These are phyloP conservation scores for Pseudogymnoascus sp. DNA, from an alignment of 2,329 filamentous ascomycete genomes.

Conservation along the genomic window DNA sequence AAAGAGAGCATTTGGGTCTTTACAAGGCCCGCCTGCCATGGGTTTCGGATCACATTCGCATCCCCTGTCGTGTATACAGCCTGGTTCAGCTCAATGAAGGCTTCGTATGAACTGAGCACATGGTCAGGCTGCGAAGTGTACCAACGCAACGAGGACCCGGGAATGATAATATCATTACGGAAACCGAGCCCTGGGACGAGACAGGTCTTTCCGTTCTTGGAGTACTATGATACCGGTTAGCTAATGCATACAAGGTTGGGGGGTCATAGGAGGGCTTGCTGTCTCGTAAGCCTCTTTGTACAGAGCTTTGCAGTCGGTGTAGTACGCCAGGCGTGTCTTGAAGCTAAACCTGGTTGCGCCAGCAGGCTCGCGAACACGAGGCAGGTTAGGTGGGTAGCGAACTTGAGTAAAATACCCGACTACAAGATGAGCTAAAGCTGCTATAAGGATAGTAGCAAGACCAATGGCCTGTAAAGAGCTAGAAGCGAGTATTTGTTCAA, in stretches of 20 bases:
- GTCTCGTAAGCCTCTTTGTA: slow-evolving; percentile 28
- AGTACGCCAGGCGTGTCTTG: slow-evolving; percentile 24
- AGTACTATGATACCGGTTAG: slow-evolving; percentile 27
- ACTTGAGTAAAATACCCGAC: background rate
- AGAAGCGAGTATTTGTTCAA: background rate
- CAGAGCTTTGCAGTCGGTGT: slow-evolving; percentile 25
- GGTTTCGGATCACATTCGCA: slow-evolving; percentile 27
- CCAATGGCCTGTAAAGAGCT: background rate
- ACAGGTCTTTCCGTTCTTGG: slow-evolving; percentile 35
- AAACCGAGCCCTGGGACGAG: slow-evolving; percentile 34
- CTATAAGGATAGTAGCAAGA: background rate
- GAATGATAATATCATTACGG: slow-evolving; percentile 36
- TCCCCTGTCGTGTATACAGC: slow-evolving; percentile 32
- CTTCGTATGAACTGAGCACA: slow-evolving; percentile 28
- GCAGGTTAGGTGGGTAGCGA: slow-evolving; percentile 18
- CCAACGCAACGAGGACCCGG: slow-evolving; percentile 34
- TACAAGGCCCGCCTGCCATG: slow-evolving; percentile 28
- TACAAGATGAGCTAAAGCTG: background rate
- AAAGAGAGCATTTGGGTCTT: slow-evolving; percentile 15
- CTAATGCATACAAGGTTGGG: background rate
- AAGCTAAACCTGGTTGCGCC: slow-evolving; percentile 25
- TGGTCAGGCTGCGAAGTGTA: slow-evolving; percentile 32
- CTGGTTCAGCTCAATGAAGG: slow-evolving; percentile 34
- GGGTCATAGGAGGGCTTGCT: slow-evolving; percentile 11
- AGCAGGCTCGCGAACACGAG: slow-evolving; percentile 23